These are phyloP conservation scores for Forsythia viridissima DNA, from an alignment of 257 asterid genomes.

Conservation along the genomic window DNA sequence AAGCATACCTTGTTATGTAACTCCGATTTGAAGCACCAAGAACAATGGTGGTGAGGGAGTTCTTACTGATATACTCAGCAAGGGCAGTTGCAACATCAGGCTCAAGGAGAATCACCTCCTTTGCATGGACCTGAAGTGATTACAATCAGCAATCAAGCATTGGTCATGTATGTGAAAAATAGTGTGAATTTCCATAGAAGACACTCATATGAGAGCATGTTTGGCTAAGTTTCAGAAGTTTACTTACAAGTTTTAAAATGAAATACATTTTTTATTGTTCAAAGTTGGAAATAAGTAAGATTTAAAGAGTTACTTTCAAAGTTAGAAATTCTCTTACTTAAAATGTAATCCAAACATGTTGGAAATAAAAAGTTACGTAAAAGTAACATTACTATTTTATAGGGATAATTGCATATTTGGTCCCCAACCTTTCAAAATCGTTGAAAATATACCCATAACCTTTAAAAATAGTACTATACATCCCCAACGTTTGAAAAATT, in stretches of 20 bases:
- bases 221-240: not conserved
- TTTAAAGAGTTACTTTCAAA: not conserved
- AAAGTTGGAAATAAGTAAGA: not conserved
- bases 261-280: not conserved
- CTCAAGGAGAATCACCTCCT: conserved; percentile 70
- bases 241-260: not conserved
- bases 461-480: too few species aligned
- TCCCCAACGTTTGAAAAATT: too few species aligned
- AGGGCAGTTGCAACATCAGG: conserved; percentile 55
- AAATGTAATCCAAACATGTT: not conserved
- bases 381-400: not conserved
- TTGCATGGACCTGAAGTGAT: conserved; percentile 55
- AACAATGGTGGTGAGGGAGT: conserved; percentile 48
- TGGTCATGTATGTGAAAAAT: not conserved
- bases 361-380: not conserved
- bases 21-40: conserved; percentile 73
- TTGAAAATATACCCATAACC: too few species aligned
- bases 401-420: too few species aligned
- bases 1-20: conserved; percentile 57
- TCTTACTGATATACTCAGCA: conserved; percentile 42
- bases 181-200: not conserved
- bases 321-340: not conserved
- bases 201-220: not conserved
- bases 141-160: not conserved
- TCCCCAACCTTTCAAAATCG: too few species aligned